A percentile compares a stretch with the other conserved stretches of the same genome.
Evolutionary conservation across 2,329 filamentous ascomycete genomes (phyloP).

Genomic region (Balansia obtecta): DNA sequence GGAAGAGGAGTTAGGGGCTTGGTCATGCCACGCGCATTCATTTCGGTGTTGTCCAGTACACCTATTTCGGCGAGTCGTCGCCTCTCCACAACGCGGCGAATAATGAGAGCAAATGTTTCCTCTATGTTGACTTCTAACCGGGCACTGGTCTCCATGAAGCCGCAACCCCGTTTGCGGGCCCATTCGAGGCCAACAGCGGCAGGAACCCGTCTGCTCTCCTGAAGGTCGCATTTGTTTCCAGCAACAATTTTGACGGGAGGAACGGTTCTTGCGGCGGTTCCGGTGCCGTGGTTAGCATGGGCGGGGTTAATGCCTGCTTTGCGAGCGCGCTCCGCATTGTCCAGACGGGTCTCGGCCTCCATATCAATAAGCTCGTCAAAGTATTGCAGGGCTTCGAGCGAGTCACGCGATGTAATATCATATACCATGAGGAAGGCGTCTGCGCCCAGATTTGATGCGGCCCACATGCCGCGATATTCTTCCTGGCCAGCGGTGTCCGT

Average conservation of each 20-base stretch:
- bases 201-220: constrained; percentile 55
- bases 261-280: constrained; percentile 36
- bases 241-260: constrained; percentile 72
- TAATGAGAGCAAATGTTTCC: constrained; percentile 68
- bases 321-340: constrained; percentile 44
- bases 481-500: constrained; percentile 85
- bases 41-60: constrained; percentile 25
- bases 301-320: constrained; percentile 25
- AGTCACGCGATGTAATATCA: constrained; percentile 63
- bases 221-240: constrained; percentile 77
- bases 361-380: constrained; percentile 78
- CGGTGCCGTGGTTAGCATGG: constrained; percentile 16
- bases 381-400: constrained; percentile 59
- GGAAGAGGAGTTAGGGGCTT: constrained; percentile 45
- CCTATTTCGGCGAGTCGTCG: constrained; percentile 37
- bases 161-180: constrained; percentile 59
- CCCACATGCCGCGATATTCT: constrained; percentile 82
- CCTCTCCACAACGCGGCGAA: constrained; percentile 49
- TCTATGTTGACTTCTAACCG: constrained; percentile 79
- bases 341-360: constrained; percentile 58
- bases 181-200: constrained; percentile 63
- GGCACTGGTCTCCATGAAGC: constrained; percentile 84
- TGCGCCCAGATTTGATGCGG: constrained; percentile 61
- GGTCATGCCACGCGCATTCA: constrained; percentile 41
- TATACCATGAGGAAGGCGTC: constrained; percentile 81